Evolutionary conservation across 306 rosid species (phyloP).

Genomic region (Quercus cerris): DNA sequence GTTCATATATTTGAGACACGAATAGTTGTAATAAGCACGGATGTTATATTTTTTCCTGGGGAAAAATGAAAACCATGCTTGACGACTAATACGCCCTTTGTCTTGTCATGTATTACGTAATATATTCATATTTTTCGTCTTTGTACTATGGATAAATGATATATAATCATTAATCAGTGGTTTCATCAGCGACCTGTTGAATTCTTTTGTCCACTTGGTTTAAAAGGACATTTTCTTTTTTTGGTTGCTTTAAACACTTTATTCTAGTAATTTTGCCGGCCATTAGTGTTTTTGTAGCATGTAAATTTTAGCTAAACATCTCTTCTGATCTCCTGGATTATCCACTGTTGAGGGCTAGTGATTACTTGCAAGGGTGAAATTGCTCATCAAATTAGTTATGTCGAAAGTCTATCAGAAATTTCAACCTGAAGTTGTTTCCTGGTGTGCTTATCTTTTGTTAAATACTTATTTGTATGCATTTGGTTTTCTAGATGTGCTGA

Average conservation of each 20-base stretch:
- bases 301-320: not conserved
- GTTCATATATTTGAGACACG: conserved; percentile 45
- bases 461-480: too few relatives aligned
- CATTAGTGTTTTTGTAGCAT: not conserved
- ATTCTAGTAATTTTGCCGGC: not conserved
- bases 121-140: not conserved
- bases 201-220: not conserved
- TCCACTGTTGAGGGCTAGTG: not conserved
- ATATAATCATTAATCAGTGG: not conserved
- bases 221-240: not conserved
- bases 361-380: not conserved
- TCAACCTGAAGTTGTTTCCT: not conserved
- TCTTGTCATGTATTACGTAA: conserved; percentile 11
- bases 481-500: too few relatives aligned
- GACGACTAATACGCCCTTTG: conserved; percentile 14
- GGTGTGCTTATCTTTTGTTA: not conserved
- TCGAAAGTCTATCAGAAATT: not conserved
- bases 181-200: not conserved
- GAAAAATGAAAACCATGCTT: conserved; percentile 14
- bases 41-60: conserved; percentile 19
- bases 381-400: not conserved
- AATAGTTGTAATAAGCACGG: conserved; percentile 37
- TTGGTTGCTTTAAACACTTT: not conserved
- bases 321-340: not conserved
- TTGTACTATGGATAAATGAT: not conserved